phyloP scores from a whole-genome alignment of 495 filamentous ascomycete genomes.

The Aspergillus conjunctus region DNA sequence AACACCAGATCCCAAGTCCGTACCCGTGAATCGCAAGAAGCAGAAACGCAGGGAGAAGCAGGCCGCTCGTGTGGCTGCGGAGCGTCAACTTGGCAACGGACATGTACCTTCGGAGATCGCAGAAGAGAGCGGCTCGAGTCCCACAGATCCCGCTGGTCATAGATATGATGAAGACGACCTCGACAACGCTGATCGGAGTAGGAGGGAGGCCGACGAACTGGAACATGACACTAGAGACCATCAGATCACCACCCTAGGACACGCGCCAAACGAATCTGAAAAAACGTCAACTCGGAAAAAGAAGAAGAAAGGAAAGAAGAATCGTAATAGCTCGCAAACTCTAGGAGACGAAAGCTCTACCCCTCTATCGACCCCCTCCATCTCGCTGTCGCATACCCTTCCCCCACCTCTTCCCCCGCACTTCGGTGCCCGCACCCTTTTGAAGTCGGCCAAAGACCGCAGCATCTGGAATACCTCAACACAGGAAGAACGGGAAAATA shows the following conservation, averaged over 20 bases:
- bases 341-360: conserved; percentile 43
- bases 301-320: conserved; percentile 53
- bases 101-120: conserved; percentile 28
- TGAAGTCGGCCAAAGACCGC: conserved; percentile 63
- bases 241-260: conserved; percentile 9
- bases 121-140: conserved; percentile 24
- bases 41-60: conserved; percentile 80
- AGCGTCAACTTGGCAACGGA: conserved; percentile 36
- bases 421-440: conserved; percentile 29
- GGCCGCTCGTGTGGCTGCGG: conserved; percentile 71
- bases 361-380: conserved; percentile 44
- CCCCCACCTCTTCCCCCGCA: conserved; percentile 39
- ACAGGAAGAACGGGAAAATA: conserved; percentile 90
- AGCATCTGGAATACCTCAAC: conserved; percentile 95
- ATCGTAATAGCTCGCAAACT: conserved; percentile 38
- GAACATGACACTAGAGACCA: conserved; percentile 16
- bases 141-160: conserved; percentile 26
- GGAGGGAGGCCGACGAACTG: conserved; percentile 25
- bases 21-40: conserved; percentile 84
- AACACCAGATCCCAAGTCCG: conserved; percentile 33
- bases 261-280: conserved; percentile 18
- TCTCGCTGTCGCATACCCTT: conserved; percentile 45
- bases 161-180: conserved; percentile 37
- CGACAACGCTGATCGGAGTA: conserved; percentile 28
- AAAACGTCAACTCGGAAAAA: conserved; percentile 38